Conservation (phyloP, 1,284 basidiomycete species). For the Ustilago bromivora region DNA sequence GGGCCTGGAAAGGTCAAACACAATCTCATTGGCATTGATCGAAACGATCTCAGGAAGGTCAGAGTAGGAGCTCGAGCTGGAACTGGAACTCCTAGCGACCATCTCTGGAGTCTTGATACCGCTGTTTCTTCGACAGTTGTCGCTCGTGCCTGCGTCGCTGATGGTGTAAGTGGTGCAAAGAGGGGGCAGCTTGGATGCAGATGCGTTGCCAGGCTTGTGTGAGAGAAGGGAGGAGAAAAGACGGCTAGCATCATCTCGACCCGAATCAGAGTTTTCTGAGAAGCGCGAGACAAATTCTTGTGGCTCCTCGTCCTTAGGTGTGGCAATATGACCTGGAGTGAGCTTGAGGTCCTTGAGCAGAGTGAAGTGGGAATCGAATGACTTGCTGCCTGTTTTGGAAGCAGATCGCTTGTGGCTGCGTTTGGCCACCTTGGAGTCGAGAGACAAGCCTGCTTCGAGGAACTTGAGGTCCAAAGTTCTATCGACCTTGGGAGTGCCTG, state of each 20-base stretch:
- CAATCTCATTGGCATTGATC: constrained; percentile 10
- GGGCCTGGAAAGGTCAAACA: constrained; percentile 30
- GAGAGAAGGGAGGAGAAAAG: constrained; percentile 10
- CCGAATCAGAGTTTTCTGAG: constrained; percentile 29
- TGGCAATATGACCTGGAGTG: constrained; percentile 23
- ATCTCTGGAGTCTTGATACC: constrained; percentile 23
- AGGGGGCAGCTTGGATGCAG: constrained; percentile 8
- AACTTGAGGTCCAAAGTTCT: constrained; percentile 13
- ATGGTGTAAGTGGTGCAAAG: not conserved
- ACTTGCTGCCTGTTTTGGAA: constrained; percentile 6
- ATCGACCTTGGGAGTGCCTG: constrained; percentile 19
- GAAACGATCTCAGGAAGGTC: constrained; percentile 23
- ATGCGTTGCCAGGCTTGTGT: constrained; percentile 5
- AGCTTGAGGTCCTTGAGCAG: constrained; percentile 13
- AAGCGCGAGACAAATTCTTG: constrained; percentile 13
- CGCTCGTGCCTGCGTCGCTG: not conserved
- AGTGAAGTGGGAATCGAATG: constrained; percentile 2
- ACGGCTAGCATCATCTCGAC: constrained; percentile 9
- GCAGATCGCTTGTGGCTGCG: constrained; percentile 22
- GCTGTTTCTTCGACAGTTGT: not conserved
- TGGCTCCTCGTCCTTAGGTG: constrained; percentile 2
- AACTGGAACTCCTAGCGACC: constrained; percentile 20
- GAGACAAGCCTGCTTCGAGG: constrained; percentile 29
- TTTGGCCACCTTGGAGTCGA: constrained; percentile 26
- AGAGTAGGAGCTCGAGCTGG: constrained; percentile 21